These are phyloP conservation scores for Trypanosoma avium DNA, from an alignment of 208 protist species.

Conservation along the genomic window DNA sequence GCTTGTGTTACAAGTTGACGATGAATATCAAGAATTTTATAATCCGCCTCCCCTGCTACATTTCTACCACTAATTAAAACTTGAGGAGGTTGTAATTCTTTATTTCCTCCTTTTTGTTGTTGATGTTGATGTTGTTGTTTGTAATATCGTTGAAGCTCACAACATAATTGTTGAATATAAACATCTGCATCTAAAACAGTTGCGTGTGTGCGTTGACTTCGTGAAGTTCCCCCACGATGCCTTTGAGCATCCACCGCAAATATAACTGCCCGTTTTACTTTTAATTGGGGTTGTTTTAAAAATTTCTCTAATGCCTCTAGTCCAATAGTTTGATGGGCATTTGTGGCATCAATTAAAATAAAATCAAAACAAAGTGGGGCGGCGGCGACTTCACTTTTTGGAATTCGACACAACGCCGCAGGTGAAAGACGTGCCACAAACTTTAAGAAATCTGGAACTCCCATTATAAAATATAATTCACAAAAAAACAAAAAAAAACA, in stretches of 20 bases:
- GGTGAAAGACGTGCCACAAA: constrained; percentile 70
- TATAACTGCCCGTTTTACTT: constrained; percentile 51
- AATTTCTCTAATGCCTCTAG: constrained; percentile 54
- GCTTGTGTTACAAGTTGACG: constrained; percentile 43
- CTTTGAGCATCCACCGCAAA: constrained; percentile 82
- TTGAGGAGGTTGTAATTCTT: constrained; percentile 21
- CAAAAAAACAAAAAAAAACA: background rate
- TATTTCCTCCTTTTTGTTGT: too few relatives aligned
- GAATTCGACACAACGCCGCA: constrained; percentile 56
- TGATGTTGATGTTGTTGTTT: too few relatives aligned
- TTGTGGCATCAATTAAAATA: constrained; percentile 85
- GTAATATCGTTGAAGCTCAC: constrained; percentile 37
- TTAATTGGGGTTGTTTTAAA: constrained; percentile 33
- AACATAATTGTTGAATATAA: constrained; percentile 50
- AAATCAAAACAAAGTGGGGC: constrained; percentile 65
- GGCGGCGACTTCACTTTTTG: constrained; percentile 24
- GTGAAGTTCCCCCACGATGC: constrained; percentile 54
- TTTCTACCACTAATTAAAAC: constrained; percentile 72
- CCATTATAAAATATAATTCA: constrained; percentile 35
- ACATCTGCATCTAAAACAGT: constrained; percentile 77
- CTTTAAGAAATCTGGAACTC: constrained; percentile 85
- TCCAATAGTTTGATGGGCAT: constrained; percentile 70
- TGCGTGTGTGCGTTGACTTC: constrained; percentile 54
- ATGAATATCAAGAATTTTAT: constrained; percentile 86
- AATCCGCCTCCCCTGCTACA: constrained; percentile 86